Percentiles rank a stretch among this genome's conserved stretches.
phyloP scores from a whole-genome alignment of 257 asterid genomes.

The Solanum sejunctum region DNA sequence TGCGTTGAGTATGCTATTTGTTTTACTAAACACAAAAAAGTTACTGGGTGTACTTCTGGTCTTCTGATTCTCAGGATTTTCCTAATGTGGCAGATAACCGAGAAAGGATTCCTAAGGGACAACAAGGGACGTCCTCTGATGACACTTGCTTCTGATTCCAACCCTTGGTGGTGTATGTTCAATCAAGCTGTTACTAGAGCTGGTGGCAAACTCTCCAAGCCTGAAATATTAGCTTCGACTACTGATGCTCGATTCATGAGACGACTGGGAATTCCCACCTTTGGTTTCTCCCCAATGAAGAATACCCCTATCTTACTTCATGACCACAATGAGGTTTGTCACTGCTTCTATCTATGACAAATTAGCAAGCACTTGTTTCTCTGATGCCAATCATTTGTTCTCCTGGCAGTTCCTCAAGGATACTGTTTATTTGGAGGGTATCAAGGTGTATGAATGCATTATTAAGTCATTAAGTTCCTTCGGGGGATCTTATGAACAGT shows the following conservation, averaged over 20 bases:
- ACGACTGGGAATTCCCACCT: slow-evolving; percentile 61
- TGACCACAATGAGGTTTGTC: slow-evolving; percentile 81
- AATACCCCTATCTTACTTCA: slow-evolving; percentile 83
- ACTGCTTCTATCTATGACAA: background rate
- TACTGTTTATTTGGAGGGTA: slow-evolving; percentile 66
- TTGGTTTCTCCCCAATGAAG: slow-evolving; percentile 97
- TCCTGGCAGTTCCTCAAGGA: slow-evolving; percentile 56
- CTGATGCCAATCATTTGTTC: background rate
- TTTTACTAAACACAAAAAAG: background rate
- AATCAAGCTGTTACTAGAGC: slow-evolving; percentile 54
- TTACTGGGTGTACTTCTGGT: background rate
- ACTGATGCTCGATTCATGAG: slow-evolving; percentile 86
- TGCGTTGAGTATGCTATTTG: background rate
- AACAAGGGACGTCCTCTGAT: slow-evolving; percentile 48
- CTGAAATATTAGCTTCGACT: slow-evolving; percentile 77
- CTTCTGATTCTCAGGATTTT: background rate
- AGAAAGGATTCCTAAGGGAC: slow-evolving; percentile 70
- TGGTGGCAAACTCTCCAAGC: slow-evolving; percentile 87
- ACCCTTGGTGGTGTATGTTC: slow-evolving; percentile 87
- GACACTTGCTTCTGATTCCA: slow-evolving; percentile 64
- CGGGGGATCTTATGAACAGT: background rate
- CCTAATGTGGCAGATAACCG: slow-evolving; percentile 32
- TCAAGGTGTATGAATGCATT: slow-evolving; percentile 62
- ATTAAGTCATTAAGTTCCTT: slow-evolving; percentile 63
- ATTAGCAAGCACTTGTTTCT: background rate